phyloP scores from a whole-genome alignment of 2,329 filamentous ascomycete genomes.

The Fusarium buharicum region DNA sequence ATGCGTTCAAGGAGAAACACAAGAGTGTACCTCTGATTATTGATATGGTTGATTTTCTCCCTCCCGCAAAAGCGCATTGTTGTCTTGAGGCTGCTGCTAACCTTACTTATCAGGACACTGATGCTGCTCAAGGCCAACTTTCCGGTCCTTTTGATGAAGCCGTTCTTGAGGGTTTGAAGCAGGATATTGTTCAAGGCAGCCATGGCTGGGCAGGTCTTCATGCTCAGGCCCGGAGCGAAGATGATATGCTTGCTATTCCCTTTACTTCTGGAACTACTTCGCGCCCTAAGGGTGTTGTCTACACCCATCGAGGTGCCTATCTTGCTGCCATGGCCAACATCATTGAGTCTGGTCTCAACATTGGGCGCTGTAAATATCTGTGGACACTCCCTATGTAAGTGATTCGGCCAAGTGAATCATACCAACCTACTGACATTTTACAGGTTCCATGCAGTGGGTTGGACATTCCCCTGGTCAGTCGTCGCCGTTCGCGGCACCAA shows the following conservation, averaged over 20 bases:
- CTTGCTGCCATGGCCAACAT: constrained; percentile 86
- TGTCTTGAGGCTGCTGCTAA: constrained; percentile 16
- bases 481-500: constrained; percentile 94
- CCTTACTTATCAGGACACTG: constrained; percentile 71
- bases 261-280: constrained; percentile 97
- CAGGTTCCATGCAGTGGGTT: constrained; percentile 75
- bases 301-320: constrained; percentile 88
- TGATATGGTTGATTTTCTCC: constrained; percentile 63
- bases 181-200: constrained; percentile 72
- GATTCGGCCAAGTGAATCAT: constrained; percentile 25
- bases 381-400: constrained; percentile 94
- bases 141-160: constrained; percentile 86
- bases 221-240: constrained; percentile 76
- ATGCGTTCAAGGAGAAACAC: constrained; percentile 69
- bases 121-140: constrained; percentile 76
- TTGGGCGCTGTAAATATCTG: constrained; percentile 80
- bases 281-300: constrained; percentile 90
- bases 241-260: constrained; percentile 84
- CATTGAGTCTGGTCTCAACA: constrained; percentile 86
- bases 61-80: background rate
- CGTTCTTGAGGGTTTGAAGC: constrained; percentile 79
- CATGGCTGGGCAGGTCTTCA: constrained; percentile 83
- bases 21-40: constrained; percentile 77
- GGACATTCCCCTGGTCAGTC: constrained; percentile 94
- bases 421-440: constrained; percentile 1